phyloP scores from a whole-genome alignment of 225 moss, liverwort and hornwort species.

The Pseudisothecium myosuroides region DNA sequence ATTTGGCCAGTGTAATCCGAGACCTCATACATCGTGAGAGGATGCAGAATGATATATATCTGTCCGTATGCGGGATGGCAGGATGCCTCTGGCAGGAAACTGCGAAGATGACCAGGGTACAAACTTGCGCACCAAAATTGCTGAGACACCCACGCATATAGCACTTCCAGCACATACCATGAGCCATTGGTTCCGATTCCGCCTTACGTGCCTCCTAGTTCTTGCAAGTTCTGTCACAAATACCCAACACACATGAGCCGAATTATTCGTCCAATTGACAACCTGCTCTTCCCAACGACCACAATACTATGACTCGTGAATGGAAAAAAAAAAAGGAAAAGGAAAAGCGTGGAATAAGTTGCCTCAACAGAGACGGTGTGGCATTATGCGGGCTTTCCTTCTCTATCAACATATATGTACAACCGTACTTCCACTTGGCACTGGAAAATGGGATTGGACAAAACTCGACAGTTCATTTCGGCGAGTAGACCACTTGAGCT shows the following conservation, averaged over 20 bases:
- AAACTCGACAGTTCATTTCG: neutral
- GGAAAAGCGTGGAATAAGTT: neutral
- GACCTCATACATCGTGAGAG: slow-evolving; percentile 3
- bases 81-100: neutral
- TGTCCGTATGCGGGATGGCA: neutral
- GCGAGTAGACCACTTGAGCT: neutral
- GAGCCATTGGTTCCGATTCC: slow-evolving; percentile 52
- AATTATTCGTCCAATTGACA: neutral
- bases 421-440: neutral
- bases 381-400: neutral
- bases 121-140: slow-evolving; percentile 50
- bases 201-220: slow-evolving; percentile 49
- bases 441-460: neutral
- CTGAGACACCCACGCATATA: slow-evolving; percentile 60
- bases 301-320: neutral
- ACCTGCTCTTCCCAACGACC: neutral
- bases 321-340: neutral
- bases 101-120: slow-evolving; percentile 44
- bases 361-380: neutral
- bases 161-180: slow-evolving; percentile 59
- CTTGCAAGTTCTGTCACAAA: slow-evolving; percentile 69
- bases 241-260: neutral
- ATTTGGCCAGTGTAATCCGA: neutral
- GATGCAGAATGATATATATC: neutral
- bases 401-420: neutral